These are phyloP conservation scores for Thuja plicata DNA, from an alignment of 83 land plant genomes.

Conservation along the genomic window DNA sequence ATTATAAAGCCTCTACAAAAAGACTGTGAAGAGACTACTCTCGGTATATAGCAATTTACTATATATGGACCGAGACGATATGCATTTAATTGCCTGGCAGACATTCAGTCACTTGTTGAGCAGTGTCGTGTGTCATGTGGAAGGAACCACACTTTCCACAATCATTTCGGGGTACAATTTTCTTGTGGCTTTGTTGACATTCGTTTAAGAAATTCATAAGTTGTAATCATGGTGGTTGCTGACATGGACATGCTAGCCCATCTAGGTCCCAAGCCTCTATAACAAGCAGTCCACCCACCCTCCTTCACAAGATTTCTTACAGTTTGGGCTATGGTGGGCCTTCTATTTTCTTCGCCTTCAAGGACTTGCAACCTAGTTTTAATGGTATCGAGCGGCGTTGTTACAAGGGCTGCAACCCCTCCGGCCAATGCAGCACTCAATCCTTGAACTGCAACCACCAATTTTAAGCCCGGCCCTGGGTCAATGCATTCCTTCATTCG, in stretches of 20 bases:
- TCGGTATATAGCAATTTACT: not conserved
- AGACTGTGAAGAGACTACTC: not conserved
- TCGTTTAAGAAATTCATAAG: constrained; percentile 83
- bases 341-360: constrained; percentile 51
- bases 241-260: constrained; percentile 95
- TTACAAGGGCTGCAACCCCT: constrained; percentile 77
- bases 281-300: constrained; percentile 29
- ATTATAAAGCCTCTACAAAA: not conserved
- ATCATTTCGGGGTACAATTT: not conserved
- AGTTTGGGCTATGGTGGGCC: constrained; percentile 52
- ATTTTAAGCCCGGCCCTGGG: constrained; percentile 35
- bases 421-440: constrained; percentile 86
- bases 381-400: constrained; percentile 88
- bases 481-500: not conserved
- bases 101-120: not conserved
- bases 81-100: not conserved
- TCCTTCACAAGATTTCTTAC: constrained; percentile 61
- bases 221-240: constrained; percentile 90
- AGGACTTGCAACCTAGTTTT: constrained; percentile 90
- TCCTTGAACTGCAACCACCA: constrained; percentile 73
- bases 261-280: constrained; percentile 83
- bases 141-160: not conserved
- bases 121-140: not conserved
- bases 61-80: not conserved
- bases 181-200: constrained; percentile 54